A percentile compares a stretch with the other conserved stretches of the same genome.
phyloP scores from a whole-genome alignment of 2,329 filamentous ascomycete species.

The Alternaria atra region DNA sequence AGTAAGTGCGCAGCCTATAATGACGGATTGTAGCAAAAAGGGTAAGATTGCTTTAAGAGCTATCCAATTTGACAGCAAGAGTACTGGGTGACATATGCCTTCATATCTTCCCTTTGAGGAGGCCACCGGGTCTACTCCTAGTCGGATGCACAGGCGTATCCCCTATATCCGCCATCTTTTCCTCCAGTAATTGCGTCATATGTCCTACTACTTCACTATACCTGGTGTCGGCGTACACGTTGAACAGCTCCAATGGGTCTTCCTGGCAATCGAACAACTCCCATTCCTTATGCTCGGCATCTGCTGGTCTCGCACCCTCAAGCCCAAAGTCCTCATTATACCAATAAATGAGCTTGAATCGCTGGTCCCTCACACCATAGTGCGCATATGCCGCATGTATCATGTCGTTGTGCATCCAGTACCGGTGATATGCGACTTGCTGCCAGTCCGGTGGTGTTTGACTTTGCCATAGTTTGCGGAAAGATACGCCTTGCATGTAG shows the following conservation, averaged over 20 bases:
- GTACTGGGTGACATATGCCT: not conserved
- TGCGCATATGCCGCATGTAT: conserved; percentile 63
- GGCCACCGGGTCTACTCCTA: not conserved
- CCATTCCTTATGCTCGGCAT: conserved; percentile 58
- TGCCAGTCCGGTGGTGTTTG: conserved; percentile 57
- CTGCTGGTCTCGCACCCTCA: conserved; percentile 55
- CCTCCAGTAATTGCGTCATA: conserved; percentile 46
- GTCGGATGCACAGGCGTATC: conserved; percentile 51
- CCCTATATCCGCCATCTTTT: conserved; percentile 64
- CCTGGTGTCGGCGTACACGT: conserved; percentile 51
- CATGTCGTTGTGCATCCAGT: conserved; percentile 65
- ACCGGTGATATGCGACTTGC: conserved; percentile 64
- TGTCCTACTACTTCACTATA: conserved; percentile 44
- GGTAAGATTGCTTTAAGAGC: not conserved
- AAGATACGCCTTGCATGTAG: conserved; percentile 64
- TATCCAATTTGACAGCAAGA: not conserved
- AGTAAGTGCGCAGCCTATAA: not conserved
- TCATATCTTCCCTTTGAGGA: not conserved
- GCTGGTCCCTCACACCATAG: conserved; percentile 61
- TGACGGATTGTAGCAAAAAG: not conserved
- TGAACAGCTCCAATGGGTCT: conserved; percentile 59
- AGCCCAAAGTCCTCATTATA: conserved; percentile 62
- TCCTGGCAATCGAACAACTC: conserved; percentile 64
- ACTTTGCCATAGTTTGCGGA: conserved; percentile 52
- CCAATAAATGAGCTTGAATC: conserved; percentile 67